Evolutionary conservation across 331 rosid genomes (phyloP), one percentile per base, ranked within the genome.

Genomic region (Rhamnella rubrinervis): DNA sequence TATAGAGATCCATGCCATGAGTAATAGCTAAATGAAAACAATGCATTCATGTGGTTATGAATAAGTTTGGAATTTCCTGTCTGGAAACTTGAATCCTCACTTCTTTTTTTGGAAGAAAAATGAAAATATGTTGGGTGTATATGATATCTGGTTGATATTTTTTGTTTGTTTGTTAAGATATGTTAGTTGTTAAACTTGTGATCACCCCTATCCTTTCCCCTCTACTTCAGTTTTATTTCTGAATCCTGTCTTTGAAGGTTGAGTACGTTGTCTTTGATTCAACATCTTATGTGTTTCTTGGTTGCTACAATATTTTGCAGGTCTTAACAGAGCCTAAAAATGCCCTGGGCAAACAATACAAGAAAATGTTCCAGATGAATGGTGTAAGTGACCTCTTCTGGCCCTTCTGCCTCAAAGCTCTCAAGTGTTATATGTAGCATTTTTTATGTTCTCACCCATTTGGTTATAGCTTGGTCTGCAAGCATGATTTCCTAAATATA

Each of bases 301-400:
- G 61, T 19, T 26, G 38, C 75, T 52, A 71, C 64, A 51, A 72
- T 80, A 51, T 65, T 65, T 66, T 67, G n/a, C 74, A 93, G 98
- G 98, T 91, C 58, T 87, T 93, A 63, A 89, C 91, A 47, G 98
- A 93, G 72, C 97, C 97, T 9, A 93, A 89, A 80, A 93, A 91
- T 83, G 92, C 98, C 75, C 81, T 93, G 18, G 98, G 97, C 80
- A 93, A 93, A 87, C 98, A 93, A 78, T 93, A 93, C 84, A 89
- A 78, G 84, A 93, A 84, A 84, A 87, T 91, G 83, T 93, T 93
- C 77, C 89, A 71, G 76, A 91, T 93, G 96, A 93, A 93, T 78
- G 89, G 75, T 18, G 98, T 91, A 85, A 89, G 89, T 67, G 68
- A 21, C 66, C 75, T 53, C 65, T 37, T 15, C 38, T 39, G 37